These are phyloP conservation scores for Mycena capillaripes DNA, from an alignment of 768 basidiomycete genomes.

Conservation along the genomic window DNA sequence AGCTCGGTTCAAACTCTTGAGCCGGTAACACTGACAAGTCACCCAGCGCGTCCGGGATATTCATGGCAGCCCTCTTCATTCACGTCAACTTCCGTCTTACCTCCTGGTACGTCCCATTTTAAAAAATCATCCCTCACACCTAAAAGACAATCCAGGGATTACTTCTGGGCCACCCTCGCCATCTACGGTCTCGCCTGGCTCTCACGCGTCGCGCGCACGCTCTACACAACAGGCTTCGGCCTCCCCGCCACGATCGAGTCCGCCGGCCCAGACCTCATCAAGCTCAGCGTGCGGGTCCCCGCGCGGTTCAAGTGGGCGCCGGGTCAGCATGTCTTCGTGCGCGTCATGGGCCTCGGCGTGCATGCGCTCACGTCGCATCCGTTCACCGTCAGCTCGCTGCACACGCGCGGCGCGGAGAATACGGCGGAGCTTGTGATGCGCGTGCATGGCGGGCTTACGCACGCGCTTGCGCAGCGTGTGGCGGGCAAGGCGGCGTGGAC, in stretches of 20 bases:
- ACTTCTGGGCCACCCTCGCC: constrained; percentile 48
- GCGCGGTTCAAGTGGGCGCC: constrained; percentile 46
- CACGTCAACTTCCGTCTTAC: constrained; percentile 48
- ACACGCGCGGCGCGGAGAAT: constrained; percentile 20
- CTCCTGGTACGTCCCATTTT: constrained; percentile 41
- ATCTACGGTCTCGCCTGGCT: constrained; percentile 47
- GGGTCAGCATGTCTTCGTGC: constrained; percentile 47
- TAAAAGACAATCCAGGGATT: constrained; percentile 38
- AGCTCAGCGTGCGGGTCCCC: constrained; percentile 39
- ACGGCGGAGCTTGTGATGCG: constrained; percentile 42
- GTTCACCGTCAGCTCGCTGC: constrained; percentile 48
- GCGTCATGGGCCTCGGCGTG: constrained; percentile 36
- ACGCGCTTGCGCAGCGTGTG: constrained; percentile 33
- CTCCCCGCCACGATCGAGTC: constrained; percentile 41
- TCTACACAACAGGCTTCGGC: constrained; percentile 40
- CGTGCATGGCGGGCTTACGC: constrained; percentile 47
- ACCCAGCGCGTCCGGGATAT: constrained; percentile 46
- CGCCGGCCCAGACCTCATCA: constrained; percentile 42
- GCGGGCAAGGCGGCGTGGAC: constrained; percentile 26
- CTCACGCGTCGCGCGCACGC: constrained; percentile 42
- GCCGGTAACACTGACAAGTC: neutral
- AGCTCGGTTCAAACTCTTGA: neutral
- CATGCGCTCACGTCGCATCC: constrained; percentile 50
- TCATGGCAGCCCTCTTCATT: constrained; percentile 50
- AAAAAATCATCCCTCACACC: neutral